Conservation (phyloP, 1,139 yeast genomes). For the Lodderomyces metapsilosis region DNA sequence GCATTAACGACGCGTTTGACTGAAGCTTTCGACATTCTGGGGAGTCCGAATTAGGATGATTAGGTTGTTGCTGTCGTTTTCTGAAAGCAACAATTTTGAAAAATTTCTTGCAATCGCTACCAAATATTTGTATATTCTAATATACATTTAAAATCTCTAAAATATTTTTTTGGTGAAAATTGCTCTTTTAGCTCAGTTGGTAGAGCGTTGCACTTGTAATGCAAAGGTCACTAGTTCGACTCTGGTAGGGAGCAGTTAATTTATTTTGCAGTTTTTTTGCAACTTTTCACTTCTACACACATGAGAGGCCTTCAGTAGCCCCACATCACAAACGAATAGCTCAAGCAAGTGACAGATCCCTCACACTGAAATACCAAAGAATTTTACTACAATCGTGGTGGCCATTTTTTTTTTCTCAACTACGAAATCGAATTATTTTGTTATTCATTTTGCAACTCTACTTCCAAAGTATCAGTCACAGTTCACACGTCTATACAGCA, state of each 20-base stretch:
- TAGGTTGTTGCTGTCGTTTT: too few species aligned
- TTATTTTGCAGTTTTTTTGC: slow-evolving; percentile 23
- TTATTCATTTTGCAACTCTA: neutral
- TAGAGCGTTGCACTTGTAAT: slow-evolving; percentile 95
- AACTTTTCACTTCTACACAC: too few species aligned
- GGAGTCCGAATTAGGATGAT: too few species aligned
- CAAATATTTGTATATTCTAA: too few species aligned
- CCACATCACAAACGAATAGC: too few species aligned
- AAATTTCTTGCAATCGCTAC: too few species aligned
- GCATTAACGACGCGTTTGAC: slow-evolving; percentile 48
- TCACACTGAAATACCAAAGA: too few species aligned
- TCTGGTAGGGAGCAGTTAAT: slow-evolving; percentile 88
- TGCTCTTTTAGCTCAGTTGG: slow-evolving; percentile 89
- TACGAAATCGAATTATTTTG: too few species aligned
- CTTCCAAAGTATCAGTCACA: neutral
- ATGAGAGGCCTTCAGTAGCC: slow-evolving; percentile 21
- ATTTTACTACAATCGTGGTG: too few species aligned
- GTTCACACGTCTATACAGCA: neutral
- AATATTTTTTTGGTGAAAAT: slow-evolving; percentile 4
- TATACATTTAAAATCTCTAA: neutral
- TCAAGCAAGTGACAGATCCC: too few species aligned
- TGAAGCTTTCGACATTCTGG: slow-evolving; percentile 38
- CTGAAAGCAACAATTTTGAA: too few species aligned
- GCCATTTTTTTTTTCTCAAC: too few species aligned
- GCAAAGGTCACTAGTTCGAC: slow-evolving; percentile 95